Evolutionary conservation across 805 yeast genomes (phyloP).

Genomic region (Torulaspora delbrueckii): DNA sequence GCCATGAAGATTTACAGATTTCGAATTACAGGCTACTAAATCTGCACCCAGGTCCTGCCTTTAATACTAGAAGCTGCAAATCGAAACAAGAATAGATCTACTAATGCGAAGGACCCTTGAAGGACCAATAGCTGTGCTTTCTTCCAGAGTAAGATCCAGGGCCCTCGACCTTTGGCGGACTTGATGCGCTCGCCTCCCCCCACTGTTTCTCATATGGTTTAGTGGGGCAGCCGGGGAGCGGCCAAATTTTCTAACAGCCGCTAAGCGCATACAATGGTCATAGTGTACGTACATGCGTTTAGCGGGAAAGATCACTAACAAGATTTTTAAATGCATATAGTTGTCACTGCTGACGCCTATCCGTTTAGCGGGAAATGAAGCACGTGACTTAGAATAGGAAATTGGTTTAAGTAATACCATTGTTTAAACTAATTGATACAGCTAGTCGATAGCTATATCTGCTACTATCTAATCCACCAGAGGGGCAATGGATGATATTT

Average conservation of each 20-base stretch:
- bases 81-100: not conserved
- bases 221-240: not conserved
- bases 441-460: too few relatives aligned
- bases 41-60: not conserved
- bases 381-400: not conserved
- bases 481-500: constrained; percentile 15
- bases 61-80: too few relatives aligned
- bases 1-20: not conserved
- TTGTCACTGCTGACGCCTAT: too few relatives aligned
- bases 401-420: too few relatives aligned
- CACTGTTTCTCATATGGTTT: not conserved
- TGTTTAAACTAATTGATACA: too few relatives aligned
- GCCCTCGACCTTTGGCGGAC: not conserved
- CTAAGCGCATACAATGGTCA: not conserved
- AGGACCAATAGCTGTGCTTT: not conserved
- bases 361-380: not conserved
- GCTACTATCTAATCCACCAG: not conserved
- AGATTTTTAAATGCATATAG: too few relatives aligned
- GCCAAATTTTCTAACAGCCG: not conserved
- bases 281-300: not conserved
- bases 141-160: not conserved
- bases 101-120: not conserved
- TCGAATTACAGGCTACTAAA: not conserved
- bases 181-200: not conserved
- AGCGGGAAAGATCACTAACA: not conserved